These are phyloP conservation scores for Penstemon eatonii DNA, from an alignment of 257 asterid genomes.

Conservation along the genomic window DNA sequence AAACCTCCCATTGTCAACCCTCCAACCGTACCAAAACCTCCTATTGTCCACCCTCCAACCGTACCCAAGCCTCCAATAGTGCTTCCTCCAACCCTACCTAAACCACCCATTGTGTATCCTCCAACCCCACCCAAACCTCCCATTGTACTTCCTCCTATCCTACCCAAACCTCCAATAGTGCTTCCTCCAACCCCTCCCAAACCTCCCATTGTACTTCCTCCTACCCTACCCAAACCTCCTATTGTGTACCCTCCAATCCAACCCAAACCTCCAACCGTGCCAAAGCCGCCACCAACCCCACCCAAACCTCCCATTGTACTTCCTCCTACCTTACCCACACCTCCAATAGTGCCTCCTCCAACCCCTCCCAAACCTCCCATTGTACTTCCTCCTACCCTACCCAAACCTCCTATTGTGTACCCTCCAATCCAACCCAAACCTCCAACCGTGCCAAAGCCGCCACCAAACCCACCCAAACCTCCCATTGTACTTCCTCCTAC, in stretches of 20 bases:
- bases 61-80: conserved; percentile 15
- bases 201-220: conserved; percentile 23
- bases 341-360: conserved; percentile 30
- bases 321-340: conserved; percentile 21
- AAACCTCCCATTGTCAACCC: conserved; percentile 18
- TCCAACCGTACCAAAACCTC: conserved; percentile 27
- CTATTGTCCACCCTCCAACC: conserved; percentile 26
- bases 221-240: conserved; percentile 27
- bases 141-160: conserved; percentile 27
- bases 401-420: conserved; percentile 23
- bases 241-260: conserved; percentile 3
- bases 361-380: conserved; percentile 42
- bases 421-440: conserved; percentile 33
- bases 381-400: conserved; percentile 28
- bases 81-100: not conserved
- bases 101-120: conserved; percentile 31
- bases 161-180: conserved; percentile 25
- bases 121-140: conserved; percentile 45
- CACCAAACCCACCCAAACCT: conserved; percentile 26
- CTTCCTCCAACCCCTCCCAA: conserved; percentile 25
- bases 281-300: conserved; percentile 33
- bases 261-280: conserved; percentile 13
- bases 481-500: conserved; percentile 14
- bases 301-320: conserved; percentile 10
- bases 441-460: conserved; percentile 20